phyloP scores from a whole-genome alignment of 768 basidiomycete species.

The Phaeolepiota aurea region DNA sequence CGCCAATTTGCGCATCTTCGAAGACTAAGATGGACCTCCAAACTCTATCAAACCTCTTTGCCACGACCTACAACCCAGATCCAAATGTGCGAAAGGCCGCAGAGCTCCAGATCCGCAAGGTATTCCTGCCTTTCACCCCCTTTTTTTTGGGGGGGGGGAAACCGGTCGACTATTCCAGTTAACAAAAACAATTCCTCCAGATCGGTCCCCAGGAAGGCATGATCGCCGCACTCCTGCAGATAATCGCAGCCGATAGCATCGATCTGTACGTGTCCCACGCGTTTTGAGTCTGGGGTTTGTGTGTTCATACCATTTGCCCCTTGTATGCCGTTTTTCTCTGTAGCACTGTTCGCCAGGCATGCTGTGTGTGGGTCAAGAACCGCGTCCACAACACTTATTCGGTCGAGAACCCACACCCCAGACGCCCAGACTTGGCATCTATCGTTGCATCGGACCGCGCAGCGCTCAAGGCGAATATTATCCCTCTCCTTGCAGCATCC shows the following conservation, averaged over 20 bases:
- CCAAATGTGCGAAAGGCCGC: slow-evolving; percentile 81
- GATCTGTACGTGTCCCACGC: slow-evolving; percentile 57
- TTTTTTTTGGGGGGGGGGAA: no score
- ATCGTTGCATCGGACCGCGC: slow-evolving; percentile 65
- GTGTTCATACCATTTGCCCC: slow-evolving; percentile 14
- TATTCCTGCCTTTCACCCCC: slow-evolving; percentile 16
- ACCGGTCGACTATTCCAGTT: slow-evolving; percentile 5
- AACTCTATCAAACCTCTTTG: slow-evolving; percentile 69
- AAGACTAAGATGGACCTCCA: slow-evolving; percentile 55
- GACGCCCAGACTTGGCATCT: slow-evolving; percentile 52
- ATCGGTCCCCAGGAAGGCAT: slow-evolving; percentile 76
- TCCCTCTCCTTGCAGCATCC: slow-evolving; percentile 62
- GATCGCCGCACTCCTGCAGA: slow-evolving; percentile 76
- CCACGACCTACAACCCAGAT: slow-evolving; percentile 74
- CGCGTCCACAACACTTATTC: slow-evolving; percentile 66
- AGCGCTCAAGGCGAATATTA: slow-evolving; percentile 58
- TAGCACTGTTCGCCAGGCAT: slow-evolving; percentile 66
- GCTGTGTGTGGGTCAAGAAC: slow-evolving; percentile 87
- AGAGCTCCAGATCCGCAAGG: slow-evolving; percentile 86
- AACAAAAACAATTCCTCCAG: slow-evolving; percentile 25
- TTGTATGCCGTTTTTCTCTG: not conserved
- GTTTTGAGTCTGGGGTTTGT: no score
- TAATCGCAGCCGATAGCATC: slow-evolving; percentile 70
- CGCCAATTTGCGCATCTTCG: not conserved
- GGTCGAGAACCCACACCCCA: slow-evolving; percentile 25